These are phyloP conservation scores for Solanum pennellii DNA, from an alignment of 257 asterid species.

Conservation along the genomic window DNA sequence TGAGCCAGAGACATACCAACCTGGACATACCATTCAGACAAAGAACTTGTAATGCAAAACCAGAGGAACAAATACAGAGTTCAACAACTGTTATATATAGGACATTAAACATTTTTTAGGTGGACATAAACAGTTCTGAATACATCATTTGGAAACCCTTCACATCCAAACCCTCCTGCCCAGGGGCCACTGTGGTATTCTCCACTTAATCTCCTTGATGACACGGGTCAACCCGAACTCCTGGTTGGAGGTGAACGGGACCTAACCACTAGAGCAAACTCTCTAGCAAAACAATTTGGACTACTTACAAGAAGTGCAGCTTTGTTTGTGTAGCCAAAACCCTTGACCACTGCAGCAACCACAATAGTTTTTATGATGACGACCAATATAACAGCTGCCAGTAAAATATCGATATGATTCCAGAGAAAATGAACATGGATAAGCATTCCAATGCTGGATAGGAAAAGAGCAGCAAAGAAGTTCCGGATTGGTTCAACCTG, in stretches of 20 bases:
- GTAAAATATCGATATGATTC: slow-evolving; percentile 72
- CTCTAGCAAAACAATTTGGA: slow-evolving; percentile 1
- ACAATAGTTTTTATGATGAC: slow-evolving; percentile 51
- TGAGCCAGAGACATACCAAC: slow-evolving; percentile 92
- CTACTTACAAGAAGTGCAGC: slow-evolving; percentile 61
- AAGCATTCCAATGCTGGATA: slow-evolving; percentile 88
- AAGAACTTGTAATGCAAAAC: not conserved
- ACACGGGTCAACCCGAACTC: not conserved
- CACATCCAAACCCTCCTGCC: not conserved
- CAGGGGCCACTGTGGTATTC: not conserved
- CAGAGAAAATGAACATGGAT: slow-evolving; percentile 76
- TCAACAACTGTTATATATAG: not conserved
- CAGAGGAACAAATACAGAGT: not conserved
- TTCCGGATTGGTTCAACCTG: slow-evolving; percentile 80
- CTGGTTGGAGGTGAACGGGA: not conserved
- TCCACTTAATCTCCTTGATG: not conserved
- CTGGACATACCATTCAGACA: slow-evolving; percentile 16
- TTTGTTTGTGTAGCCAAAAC: slow-evolving; percentile 72
- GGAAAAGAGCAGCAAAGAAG: slow-evolving; percentile 80
- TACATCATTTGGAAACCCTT: not conserved
- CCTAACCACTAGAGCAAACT: not conserved
- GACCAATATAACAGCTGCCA: slow-evolving; percentile 76
- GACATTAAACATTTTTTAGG: not conserved
- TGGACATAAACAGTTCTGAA: not conserved
- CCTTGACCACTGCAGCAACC: slow-evolving; percentile 61